Conservation (phyloP, 306 rosid genomes). For the Sophora flavescens region DNA sequence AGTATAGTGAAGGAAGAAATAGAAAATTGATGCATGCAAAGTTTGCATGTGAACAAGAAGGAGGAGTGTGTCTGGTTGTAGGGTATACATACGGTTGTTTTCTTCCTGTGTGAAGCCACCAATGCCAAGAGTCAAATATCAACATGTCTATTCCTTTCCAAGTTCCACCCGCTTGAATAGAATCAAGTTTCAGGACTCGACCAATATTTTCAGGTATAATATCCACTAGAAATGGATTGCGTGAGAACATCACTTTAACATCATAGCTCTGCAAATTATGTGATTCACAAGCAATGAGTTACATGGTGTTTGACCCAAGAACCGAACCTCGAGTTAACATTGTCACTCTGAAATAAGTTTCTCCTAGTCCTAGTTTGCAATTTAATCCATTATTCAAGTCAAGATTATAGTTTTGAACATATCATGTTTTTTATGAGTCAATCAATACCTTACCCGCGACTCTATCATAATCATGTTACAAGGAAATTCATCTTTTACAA, state of each 20-base stretch:
- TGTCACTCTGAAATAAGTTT: no score
- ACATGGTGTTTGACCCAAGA: neutral
- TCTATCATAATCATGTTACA: no score
- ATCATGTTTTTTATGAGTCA: no score
- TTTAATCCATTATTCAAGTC: no score
- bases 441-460: no score
- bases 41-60: neutral
- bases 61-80: neutral
- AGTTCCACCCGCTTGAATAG: slow-evolving; percentile 39
- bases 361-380: no score
- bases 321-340: no score
- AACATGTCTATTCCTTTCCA: slow-evolving; percentile 59
- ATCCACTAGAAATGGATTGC: slow-evolving; percentile 61
- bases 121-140: slow-evolving; percentile 69
- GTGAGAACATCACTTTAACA: slow-evolving; percentile 53
- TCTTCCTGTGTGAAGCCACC: slow-evolving; percentile 33
- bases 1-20: neutral
- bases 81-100: slow-evolving; percentile 56
- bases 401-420: no score
- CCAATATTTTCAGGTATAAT: slow-evolving; percentile 42
- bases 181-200: slow-evolving; percentile 52
- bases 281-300: neutral
- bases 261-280: slow-evolving; percentile 46
- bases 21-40: neutral
- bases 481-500: no score